Conservation (phyloP, 345 rosid genomes). For the Aquilaria yunnanensis region DNA sequence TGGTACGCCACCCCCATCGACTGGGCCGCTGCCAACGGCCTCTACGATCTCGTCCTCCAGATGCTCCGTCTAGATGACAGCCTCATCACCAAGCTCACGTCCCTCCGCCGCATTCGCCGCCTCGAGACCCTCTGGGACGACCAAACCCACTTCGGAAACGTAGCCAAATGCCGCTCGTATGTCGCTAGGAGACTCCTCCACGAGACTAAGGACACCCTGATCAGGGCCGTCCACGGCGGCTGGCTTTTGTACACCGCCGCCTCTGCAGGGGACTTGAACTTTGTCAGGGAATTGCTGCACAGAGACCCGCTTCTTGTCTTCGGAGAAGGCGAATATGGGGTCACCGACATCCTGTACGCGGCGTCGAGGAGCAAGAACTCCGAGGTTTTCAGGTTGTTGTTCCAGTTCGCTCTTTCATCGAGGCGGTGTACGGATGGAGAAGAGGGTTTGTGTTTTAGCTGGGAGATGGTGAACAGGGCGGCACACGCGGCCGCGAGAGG, state of each 20-base stretch:
- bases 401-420: constrained; percentile 35
- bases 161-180: constrained; percentile 53
- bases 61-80: constrained; percentile 82
- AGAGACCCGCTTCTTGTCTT: constrained; percentile 86
- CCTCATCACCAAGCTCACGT: constrained; percentile 93
- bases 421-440: constrained; percentile 30
- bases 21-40: constrained; percentile 95
- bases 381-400: constrained; percentile 58
- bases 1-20: constrained; percentile 97
- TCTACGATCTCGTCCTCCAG: constrained; percentile 73
- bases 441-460: constrained; percentile 35
- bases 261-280: constrained; percentile 76
- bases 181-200: constrained; percentile 63
- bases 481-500: constrained; percentile 90
- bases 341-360: constrained; percentile 75
- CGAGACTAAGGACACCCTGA: constrained; percentile 50
- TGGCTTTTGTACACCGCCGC: constrained; percentile 96
- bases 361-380: constrained; percentile 69
- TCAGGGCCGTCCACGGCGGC: constrained; percentile 92
- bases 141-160: constrained; percentile 47
- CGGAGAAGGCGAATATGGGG: constrained; percentile 97
- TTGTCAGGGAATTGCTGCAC: constrained; percentile 54
- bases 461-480: constrained; percentile 79
- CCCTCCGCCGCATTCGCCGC: constrained; percentile 93
- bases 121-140: constrained; percentile 99